Base-by-base conservation (phyloP, 2,329 filamentous ascomycete species). In the Nannizziopsis arthrosporioides region DNA sequence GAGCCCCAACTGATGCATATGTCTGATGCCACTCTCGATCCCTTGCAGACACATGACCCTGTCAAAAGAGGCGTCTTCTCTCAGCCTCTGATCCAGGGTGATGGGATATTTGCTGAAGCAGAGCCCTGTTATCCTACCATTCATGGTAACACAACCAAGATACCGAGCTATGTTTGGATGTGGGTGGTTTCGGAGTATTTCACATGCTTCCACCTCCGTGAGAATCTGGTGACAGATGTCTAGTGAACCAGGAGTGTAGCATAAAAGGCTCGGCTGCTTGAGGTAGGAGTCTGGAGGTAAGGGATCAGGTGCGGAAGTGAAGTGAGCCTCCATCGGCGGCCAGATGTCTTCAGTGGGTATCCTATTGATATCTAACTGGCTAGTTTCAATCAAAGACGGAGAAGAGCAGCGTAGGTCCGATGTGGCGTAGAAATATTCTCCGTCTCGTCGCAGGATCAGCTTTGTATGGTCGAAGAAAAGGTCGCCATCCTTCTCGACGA, bases 391-490 rank as follows among this genome's bases (percentile, higher is more conserved):
- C 6, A 31, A 9, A 37, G 42, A 45, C 30, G 14, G n/a, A 2
- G 32, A 45, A 44, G 42, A 44, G 42, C 8, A 15, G 36, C 42
- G 31, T 17, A 8, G 36, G 35, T 45, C 36, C 8, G n/a, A 12
- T 18, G 15, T 45, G 15, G 42, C 42, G 18, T 37, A 45, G 15
- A 45, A 45, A 12, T 37, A 45, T 34, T 45, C 42, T 31, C 32
- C 32, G 22, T 45, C 42, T 45, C 22, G 14, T 45, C 32, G 42
- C 30, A 45, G 36, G 31, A 45, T 45, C 42, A 45, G 42, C 31
- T 37, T 45, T 19, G 42, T 45, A 44, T 44, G 42, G 42, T 44
- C 42, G 42, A 45, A 45, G 31, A 45, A 14, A 45, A 45, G 42
- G 22, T 45, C 42, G 15, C 42, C 42, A 31, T 45, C 42, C 22